Conservation (phyloP, 257 asterid species). For the Misopates orontium region DNA sequence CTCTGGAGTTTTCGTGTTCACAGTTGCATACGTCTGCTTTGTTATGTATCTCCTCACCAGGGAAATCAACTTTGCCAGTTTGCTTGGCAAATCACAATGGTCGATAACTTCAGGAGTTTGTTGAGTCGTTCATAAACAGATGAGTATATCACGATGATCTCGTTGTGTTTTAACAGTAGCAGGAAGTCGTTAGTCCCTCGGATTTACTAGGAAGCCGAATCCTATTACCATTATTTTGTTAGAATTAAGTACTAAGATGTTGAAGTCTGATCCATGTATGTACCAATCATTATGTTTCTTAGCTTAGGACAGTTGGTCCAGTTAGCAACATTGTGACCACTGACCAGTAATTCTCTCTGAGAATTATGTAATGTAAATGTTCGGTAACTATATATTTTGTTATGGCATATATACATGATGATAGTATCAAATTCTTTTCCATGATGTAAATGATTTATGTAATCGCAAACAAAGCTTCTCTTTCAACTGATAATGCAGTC, state of each 20-base stretch:
- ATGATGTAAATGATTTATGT: no score
- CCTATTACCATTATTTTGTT: neutral
- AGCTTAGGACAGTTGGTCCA: constrained; percentile 7
- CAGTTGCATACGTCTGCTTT: constrained; percentile 53
- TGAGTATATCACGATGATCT: no score
- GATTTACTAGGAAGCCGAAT: no score
- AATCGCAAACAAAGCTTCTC: no score
- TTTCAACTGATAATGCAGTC: no score
- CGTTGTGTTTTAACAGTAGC: no score
- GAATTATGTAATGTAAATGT: constrained; percentile 18
- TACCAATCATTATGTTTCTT: constrained; percentile 17
- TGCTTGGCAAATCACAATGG: constrained; percentile 35
- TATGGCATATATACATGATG: neutral
- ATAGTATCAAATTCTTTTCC: no score
- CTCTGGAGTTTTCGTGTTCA: constrained; percentile 31
- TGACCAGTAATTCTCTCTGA: neutral
- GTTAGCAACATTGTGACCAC: constrained; percentile 7
- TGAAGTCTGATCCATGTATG: constrained; percentile 7
- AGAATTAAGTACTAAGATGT: neutral
- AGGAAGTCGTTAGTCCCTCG: no score
- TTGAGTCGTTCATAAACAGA: neutral
- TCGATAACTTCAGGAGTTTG: constrained; percentile 29
- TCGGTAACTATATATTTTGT: constrained; percentile 1
- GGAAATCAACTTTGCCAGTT: constrained; percentile 34
- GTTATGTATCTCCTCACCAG: constrained; percentile 55